A percentile compares a stretch with the other conserved stretches of the same genome.
Evolutionary conservation across 805 yeast species (phyloP).

Genomic region (Starmerella gropengiesseri): DNA sequence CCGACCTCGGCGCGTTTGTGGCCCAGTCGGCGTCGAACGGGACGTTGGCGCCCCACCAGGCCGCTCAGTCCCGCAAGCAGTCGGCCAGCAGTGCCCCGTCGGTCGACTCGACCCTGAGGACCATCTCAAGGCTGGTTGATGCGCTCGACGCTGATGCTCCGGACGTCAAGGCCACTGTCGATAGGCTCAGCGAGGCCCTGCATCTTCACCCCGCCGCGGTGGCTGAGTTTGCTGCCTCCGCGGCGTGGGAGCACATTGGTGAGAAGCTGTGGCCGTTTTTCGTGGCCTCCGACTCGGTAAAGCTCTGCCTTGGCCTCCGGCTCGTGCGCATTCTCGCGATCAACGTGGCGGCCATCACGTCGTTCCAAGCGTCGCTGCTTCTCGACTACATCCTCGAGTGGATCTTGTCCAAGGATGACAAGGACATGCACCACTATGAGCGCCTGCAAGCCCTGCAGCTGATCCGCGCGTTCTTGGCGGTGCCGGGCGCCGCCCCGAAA

Average conservation of each 20-base stretch:
- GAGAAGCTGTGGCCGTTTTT: slow-evolving; percentile 49
- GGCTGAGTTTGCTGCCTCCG: slow-evolving; percentile 10
- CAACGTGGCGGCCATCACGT: slow-evolving; percentile 43
- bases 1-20: slow-evolving; percentile 5
- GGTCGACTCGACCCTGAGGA: slow-evolving; percentile 4
- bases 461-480: slow-evolving; percentile 48
- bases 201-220: slow-evolving; percentile 12
- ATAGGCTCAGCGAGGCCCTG: slow-evolving; percentile 15
- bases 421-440: slow-evolving; percentile 41
- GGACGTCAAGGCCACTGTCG: slow-evolving; percentile 11
- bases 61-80: background rate
- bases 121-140: slow-evolving; percentile 10
- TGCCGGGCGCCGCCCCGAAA: slow-evolving; percentile 42
- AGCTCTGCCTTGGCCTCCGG: slow-evolving; percentile 66
- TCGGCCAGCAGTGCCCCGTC: no score
- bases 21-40: background rate
- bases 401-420: slow-evolving; percentile 49
- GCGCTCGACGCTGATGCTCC: slow-evolving; percentile 13
- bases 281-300: slow-evolving; percentile 45
- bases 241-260: slow-evolving; percentile 27
- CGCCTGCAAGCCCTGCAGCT: slow-evolving; percentile 68
- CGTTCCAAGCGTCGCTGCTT: slow-evolving; percentile 40
- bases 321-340: slow-evolving; percentile 55
- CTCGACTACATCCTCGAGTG: slow-evolving; percentile 54
- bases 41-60: no score